Percentiles rank a stretch among this genome's conserved stretches.
These are phyloP conservation scores for Trichoderma pleuroti DNA, from an alignment of 2,329 filamentous ascomycete genomes.

Conservation along the genomic window DNA sequence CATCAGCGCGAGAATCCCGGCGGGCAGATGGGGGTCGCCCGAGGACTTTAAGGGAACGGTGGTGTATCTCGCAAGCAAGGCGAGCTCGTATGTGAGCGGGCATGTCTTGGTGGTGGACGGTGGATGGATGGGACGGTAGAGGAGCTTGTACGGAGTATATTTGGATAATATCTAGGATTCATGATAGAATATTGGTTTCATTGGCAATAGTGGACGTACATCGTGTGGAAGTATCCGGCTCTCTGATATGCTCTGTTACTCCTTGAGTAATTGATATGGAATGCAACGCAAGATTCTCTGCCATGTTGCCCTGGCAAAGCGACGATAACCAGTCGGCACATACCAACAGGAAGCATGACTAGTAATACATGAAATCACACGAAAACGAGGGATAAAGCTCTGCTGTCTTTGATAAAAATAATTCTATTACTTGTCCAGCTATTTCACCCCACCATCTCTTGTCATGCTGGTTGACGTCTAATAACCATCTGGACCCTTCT, in stretches of 20 bases:
- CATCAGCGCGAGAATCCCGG: constrained; percentile 78
- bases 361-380: neutral
- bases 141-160: no score
- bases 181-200: neutral
- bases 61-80: constrained; percentile 72
- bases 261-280: neutral
- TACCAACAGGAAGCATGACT: neutral
- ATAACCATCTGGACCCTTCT: constrained; percentile 5
- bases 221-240: neutral
- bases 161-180: neutral
- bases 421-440: constrained; percentile 1
- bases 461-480: constrained; percentile 9
- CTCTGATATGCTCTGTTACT: neutral
- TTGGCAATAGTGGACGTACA: neutral
- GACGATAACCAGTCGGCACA: neutral
- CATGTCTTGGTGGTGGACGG: constrained; percentile 83
- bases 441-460: neutral
- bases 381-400: neutral
- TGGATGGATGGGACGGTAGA: constrained; percentile 84
- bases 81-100: constrained; percentile 78
- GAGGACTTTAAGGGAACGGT: constrained; percentile 85
- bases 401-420: neutral
- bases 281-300: neutral
- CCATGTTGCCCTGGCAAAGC: neutral
- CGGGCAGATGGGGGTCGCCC: constrained; percentile 75